These are phyloP conservation scores for Eucalyptus globulus DNA, from an alignment of 345 rosid species.

Conservation along the genomic window DNA sequence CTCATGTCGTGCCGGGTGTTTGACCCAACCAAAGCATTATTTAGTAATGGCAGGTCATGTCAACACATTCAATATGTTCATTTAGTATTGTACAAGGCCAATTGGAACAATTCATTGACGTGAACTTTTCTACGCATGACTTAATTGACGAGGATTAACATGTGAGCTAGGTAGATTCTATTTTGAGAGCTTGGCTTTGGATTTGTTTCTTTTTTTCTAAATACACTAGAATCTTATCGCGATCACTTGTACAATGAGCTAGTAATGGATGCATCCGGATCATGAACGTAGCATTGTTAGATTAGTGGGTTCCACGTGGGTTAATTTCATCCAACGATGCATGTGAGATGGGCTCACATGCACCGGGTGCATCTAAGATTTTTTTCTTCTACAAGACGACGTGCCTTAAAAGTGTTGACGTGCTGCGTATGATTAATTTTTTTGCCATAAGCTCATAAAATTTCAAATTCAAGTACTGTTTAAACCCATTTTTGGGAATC, in stretches of 20 bases:
- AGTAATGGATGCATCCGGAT: neutral
- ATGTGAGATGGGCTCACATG: neutral
- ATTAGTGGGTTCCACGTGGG: neutral
- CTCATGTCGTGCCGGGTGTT: neutral
- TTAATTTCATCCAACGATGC: neutral
- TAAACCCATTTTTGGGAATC: neutral
- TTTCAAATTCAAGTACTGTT: neutral
- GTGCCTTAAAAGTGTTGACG: neutral
- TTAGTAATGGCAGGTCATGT: neutral
- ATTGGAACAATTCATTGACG: neutral
- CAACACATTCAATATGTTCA: neutral
- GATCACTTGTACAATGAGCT: neutral
- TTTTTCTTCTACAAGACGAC: neutral
- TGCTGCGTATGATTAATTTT: neutral
- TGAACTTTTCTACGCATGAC: neutral
- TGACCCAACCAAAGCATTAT: neutral
- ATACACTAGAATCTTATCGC: neutral
- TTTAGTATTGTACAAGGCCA: neutral
- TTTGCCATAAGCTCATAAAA: neutral
- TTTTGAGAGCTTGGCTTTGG: neutral
- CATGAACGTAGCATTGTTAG: neutral
- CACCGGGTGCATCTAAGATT: neutral
- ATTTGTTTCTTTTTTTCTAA: neutral
- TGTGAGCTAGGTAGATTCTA: neutral
- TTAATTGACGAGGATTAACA: neutral